Percentiles rank a stretch among this genome's conserved stretches.
These are phyloP conservation scores for Dissophora globulifera DNA, from an alignment of 192 early-diverging fungal genomes.

Conservation along the genomic window DNA sequence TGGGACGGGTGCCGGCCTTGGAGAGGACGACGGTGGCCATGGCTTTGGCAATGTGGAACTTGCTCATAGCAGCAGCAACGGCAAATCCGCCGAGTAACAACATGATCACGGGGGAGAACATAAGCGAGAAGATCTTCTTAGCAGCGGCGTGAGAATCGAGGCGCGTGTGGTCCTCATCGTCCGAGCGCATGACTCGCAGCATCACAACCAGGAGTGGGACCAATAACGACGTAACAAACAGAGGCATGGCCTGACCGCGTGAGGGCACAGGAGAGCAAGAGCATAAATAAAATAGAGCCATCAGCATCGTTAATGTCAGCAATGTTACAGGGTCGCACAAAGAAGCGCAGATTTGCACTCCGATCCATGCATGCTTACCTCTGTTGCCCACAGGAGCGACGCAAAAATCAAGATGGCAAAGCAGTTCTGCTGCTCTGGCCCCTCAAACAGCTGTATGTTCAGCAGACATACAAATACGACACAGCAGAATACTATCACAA, in stretches of 20 bases:
- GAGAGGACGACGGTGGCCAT: slow-evolving; percentile 89
- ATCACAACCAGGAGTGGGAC: slow-evolving; percentile 89
- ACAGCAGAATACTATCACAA: slow-evolving; percentile 63
- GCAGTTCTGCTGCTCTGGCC: slow-evolving; percentile 85
- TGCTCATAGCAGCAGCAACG: slow-evolving; percentile 93
- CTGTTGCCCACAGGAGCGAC: slow-evolving; percentile 92
- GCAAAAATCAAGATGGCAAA: slow-evolving; percentile 93
- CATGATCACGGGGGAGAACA: slow-evolving; percentile 98
- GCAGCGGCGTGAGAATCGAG: slow-evolving; percentile 81
- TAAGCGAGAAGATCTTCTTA: slow-evolving; percentile 87
- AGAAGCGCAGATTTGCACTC: neutral
- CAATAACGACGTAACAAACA: slow-evolving; percentile 91
- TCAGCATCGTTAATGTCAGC: too few species aligned
- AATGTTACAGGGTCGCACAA: neutral
- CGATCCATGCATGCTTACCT: slow-evolving; percentile 64
- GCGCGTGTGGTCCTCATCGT: slow-evolving; percentile 61
- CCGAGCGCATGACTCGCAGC: slow-evolving; percentile 84
- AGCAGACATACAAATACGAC: slow-evolving; percentile 69
- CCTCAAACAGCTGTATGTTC: slow-evolving; percentile 70
- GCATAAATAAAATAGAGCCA: neutral
- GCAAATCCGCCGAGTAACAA: slow-evolving; percentile 94
- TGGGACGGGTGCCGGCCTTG: slow-evolving; percentile 88
- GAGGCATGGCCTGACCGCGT: slow-evolving; percentile 75
- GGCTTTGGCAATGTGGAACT: slow-evolving; percentile 93
- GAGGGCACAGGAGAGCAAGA: neutral